phyloP scores from a whole-genome alignment of 306 rosid species.

The Mucuna pruriens region DNA sequence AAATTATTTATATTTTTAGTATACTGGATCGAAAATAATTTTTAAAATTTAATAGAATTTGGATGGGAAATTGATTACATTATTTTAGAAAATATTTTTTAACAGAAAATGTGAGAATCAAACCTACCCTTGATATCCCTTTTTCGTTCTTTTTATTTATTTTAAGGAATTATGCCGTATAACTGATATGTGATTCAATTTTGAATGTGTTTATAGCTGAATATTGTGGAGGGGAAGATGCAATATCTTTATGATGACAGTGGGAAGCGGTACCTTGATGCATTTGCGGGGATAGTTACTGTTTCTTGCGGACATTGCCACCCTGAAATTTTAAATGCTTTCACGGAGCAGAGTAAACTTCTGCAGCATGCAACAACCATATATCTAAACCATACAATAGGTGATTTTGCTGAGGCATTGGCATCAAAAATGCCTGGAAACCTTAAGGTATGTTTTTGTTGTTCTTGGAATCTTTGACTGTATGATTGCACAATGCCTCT shows the following conservation, averaged over 20 bases:
- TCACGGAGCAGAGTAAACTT: slow-evolving; percentile 77
- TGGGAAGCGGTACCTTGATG: slow-evolving; percentile 94
- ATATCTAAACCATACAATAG: slow-evolving; percentile 74
- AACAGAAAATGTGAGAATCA: background rate
- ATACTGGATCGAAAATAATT: too few species aligned
- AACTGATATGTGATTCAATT: slow-evolving; percentile 29
- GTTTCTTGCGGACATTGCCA: slow-evolving; percentile 98
- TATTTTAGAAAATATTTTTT: background rate
- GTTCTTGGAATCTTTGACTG: background rate
- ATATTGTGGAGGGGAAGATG: slow-evolving; percentile 97
- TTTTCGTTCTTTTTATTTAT: background rate
- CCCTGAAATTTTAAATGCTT: slow-evolving; percentile 73
- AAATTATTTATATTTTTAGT: background rate
- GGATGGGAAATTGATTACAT: too few species aligned
- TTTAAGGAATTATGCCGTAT: background rate
- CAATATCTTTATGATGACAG: slow-evolving; percentile 85
- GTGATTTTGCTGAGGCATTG: slow-evolving; percentile 81
- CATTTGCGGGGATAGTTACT: slow-evolving; percentile 97
- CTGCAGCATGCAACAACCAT: slow-evolving; percentile 89
- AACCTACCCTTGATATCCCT: background rate
- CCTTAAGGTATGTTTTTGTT: slow-evolving; percentile 56
- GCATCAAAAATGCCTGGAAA: slow-evolving; percentile 89
- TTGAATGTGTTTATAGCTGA: slow-evolving; percentile 53
- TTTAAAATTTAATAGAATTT: too few species aligned
- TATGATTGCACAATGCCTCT: background rate